phyloP scores from a whole-genome alignment of 805 yeast species.

The Zygosaccharomyces lentus region DNA sequence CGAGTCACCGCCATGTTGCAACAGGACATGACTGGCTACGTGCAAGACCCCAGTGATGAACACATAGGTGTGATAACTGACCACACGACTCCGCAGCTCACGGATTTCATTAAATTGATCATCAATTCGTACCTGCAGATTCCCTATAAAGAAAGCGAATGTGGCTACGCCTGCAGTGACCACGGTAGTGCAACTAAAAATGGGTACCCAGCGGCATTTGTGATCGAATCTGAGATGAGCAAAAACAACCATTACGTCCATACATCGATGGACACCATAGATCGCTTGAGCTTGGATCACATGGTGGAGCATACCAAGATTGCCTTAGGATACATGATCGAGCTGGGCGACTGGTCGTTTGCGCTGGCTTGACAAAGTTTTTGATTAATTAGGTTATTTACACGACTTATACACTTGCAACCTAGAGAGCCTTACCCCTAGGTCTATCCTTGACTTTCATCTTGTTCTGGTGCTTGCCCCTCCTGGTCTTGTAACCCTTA shows the following conservation, averaged over 20 bases:
- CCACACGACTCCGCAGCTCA: conserved; percentile 52
- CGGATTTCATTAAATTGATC: conserved; percentile 56
- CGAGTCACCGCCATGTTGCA: conserved; percentile 80
- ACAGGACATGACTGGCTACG: conserved; percentile 91
- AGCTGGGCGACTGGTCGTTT: conserved; percentile 44
- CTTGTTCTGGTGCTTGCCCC: conserved; percentile 79
- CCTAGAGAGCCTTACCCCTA: conserved; percentile 51
- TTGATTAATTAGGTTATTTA: conserved; percentile 8
- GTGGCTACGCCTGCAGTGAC: conserved; percentile 94
- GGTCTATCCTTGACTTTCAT: conserved; percentile 90
- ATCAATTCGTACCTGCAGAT: conserved; percentile 61
- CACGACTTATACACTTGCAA: conserved; percentile 5
- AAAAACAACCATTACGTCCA: conserved; percentile 69
- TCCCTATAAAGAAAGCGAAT: conserved; percentile 66
- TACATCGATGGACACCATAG: conserved; percentile 73
- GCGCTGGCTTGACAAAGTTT: background rate
- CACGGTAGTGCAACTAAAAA: conserved; percentile 79
- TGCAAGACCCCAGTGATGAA: conserved; percentile 49
- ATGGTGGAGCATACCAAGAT: conserved; percentile 77
- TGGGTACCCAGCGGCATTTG: conserved; percentile 83
- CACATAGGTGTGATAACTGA: conserved; percentile 80
- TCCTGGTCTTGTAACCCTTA: conserved; percentile 92
- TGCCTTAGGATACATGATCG: conserved; percentile 67
- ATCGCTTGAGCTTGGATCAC: conserved; percentile 71
- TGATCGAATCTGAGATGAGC: conserved; percentile 70